Base-by-base conservation (phyloP, 305 asterid genomes). In the Rubia peregrina region DNA sequence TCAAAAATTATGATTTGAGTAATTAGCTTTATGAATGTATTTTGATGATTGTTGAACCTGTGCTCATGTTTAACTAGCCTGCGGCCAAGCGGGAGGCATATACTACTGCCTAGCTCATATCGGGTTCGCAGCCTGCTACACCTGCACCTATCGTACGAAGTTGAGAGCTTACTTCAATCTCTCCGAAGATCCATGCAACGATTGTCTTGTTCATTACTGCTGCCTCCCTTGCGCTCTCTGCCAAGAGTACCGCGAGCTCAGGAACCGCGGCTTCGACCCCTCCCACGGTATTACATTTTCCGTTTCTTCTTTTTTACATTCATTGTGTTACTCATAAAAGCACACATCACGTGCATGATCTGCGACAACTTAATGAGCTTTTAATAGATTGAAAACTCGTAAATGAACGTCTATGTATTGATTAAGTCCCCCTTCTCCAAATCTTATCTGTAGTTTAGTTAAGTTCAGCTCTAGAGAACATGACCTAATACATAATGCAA, bases 211-310 rank as follows among this genome's bases (percentile, higher is more conserved):
- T 33, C 82, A 78, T 44, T 79, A 14, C 33, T 79, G 74, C 9
- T 79, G 80, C 30, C 70, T 56, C 22, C 70, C 68, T 48, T 69
- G 80, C 44, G 83, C 80, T 75, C 48, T 79, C 17, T 75, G 83
- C 65, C 83, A 79, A 49, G 83, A 79, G 62, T 33, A 72, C 43
- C 73, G 80, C 12, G 80, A 79, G 70, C 80, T 79, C 75, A 79
- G 72, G 60, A 75, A 57, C 59, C 80, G 77, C 7, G 78, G 83
- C 49, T 19, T 69, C 0, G 77, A 75, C 71, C 80, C 83, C 12
- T 46, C 75, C 70, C 69, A 40, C 19, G 78, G 75, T 65, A 61
- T 6, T 55, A 55, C 19, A 11, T 53, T 4, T 6, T 16, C 66
- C 14, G 51, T 44, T 44, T 13, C 40, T 36, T 36, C 40, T 4